phyloP scores from a whole-genome alignment of 78 protist species.

The Dictyostelium intermedium region DNA sequence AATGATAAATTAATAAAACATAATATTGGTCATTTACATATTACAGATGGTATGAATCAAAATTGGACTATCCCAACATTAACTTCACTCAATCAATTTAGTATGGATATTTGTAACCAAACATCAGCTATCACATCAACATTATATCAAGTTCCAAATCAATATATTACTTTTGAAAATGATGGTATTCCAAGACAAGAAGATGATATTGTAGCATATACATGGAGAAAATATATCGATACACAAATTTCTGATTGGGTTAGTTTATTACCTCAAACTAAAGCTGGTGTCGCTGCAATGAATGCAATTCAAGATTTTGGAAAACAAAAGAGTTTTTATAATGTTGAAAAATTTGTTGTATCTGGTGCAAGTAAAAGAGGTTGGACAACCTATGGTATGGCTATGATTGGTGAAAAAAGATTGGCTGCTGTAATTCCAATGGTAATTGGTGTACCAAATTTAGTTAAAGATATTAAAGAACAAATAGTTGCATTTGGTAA shows the following conservation, averaged over 20 bases:
- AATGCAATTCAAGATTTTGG: constrained; percentile 32
- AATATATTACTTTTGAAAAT: constrained; percentile 17
- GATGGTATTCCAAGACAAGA: constrained; percentile 2
- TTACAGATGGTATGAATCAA: neutral
- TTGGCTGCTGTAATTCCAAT: constrained; percentile 68
- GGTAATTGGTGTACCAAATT: constrained; percentile 36
- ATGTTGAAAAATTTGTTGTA: constrained; percentile 9
- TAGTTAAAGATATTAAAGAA: neutral
- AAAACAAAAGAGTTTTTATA: neutral
- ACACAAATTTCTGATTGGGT: constrained; percentile 1
- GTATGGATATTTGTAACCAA: neutral
- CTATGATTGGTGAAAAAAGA: constrained; percentile 56
- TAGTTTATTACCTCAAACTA: constrained; percentile 19
- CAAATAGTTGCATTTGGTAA: constrained; percentile 34
- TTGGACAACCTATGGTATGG: constrained; percentile 55
- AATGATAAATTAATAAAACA: too few relatives aligned
- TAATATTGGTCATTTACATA: neutral
- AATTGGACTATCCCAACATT: neutral
- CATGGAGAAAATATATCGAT: constrained; percentile 38
- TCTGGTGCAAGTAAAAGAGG: constrained; percentile 61
- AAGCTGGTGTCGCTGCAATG: constrained; percentile 15
- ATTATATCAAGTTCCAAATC: constrained; percentile 34
- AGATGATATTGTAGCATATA: constrained; percentile 41
- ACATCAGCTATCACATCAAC: neutral
- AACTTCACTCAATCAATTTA: neutral